phyloP scores from a whole-genome alignment of 768 basidiomycete species.

The Boletales sp. region DNA sequence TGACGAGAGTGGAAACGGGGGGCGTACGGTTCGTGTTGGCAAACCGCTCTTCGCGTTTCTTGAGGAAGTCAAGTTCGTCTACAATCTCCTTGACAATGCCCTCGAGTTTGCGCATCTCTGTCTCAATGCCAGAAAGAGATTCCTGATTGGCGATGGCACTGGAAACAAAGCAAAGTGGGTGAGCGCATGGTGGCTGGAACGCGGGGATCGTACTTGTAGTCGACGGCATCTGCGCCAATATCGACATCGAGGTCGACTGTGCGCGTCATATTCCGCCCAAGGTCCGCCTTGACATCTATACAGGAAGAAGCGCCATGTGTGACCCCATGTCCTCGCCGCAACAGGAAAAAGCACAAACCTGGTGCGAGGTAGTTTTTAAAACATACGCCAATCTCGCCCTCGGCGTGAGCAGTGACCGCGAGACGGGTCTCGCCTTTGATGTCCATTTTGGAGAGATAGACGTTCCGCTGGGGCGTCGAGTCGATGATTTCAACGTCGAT shows the following conservation, averaged over 20 bases:
- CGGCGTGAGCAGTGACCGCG: constrained; percentile 89
- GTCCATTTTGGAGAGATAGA: constrained; percentile 85
- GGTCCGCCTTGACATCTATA: constrained; percentile 44
- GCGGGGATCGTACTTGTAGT: constrained; percentile 82
- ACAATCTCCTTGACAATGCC: constrained; percentile 91
- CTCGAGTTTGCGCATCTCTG: constrained; percentile 97
- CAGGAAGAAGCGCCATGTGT: too few species aligned
- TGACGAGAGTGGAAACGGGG: constrained; percentile 8
- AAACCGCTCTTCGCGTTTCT: constrained; percentile 86
- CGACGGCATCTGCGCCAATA: constrained; percentile 96
- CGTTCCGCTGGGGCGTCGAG: constrained; percentile 77
- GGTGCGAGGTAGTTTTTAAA: constrained; percentile 77
- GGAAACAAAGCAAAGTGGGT: constrained; percentile 2
- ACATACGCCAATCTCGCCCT: constrained; percentile 95
- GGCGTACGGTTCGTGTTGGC: constrained; percentile 84
- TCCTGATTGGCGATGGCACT: constrained; percentile 99
- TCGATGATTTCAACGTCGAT: constrained; percentile 95
- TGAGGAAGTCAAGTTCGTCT: constrained; percentile 91
- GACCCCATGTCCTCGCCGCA: background rate
- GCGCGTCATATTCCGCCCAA: constrained; percentile 51
- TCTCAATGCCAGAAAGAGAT: constrained; percentile 90
- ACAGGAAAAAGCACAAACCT: constrained; percentile 39
- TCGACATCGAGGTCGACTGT: constrained; percentile 93
- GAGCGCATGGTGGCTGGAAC: background rate
- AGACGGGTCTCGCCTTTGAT: constrained; percentile 90